Evolutionary conservation across 352 stramenopile species (phyloP).

Genomic region (Globisporangium middletonii): DNA sequence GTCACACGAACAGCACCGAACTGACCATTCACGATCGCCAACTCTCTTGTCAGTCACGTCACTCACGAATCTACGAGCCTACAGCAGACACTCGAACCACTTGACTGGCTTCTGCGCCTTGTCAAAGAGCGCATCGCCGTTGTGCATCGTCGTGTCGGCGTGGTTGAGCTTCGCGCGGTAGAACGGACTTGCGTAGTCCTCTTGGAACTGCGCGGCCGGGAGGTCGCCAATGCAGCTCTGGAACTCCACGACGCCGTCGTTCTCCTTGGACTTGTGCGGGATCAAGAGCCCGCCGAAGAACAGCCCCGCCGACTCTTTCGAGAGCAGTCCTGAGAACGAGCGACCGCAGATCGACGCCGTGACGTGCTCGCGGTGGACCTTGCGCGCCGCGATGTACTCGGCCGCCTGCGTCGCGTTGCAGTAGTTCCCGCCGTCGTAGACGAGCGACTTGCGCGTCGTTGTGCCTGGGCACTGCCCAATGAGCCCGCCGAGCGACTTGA

Average conservation of each 20-base stretch:
- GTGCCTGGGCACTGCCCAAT: conserved; percentile 30
- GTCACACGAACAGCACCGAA: too few relatives aligned
- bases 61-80: conserved; percentile 3
- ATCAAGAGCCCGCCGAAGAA: conserved; percentile 12
- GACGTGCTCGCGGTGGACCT: conserved; percentile 23
- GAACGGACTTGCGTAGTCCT: conserved; percentile 35
- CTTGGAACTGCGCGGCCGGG: conserved; percentile 22
- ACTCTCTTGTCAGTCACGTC: too few relatives aligned
- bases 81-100: conserved; percentile 71
- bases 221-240: conserved; percentile 46
- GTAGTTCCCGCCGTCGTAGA: conserved; percentile 26
- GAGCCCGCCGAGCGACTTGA: conserved; percentile 26
- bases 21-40: too few relatives aligned
- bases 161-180: conserved; percentile 66
- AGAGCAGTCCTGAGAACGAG: conserved; percentile 29
- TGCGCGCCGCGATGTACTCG: conserved; percentile 24
- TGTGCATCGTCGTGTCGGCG: conserved; percentile 52
- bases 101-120: conserved; percentile 50
- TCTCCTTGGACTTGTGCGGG: conserved; percentile 13
- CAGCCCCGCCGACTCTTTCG: conserved; percentile 23
- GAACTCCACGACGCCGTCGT: conserved; percentile 39
- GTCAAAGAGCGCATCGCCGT: conserved; percentile 47
- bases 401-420: conserved; percentile 14
- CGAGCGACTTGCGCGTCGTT: conserved; percentile 22
- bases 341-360: conserved; percentile 38